These are phyloP conservation scores for Oryza glumipatula DNA, from an alignment of 176 grass and related monocot species.

Conservation along the genomic window DNA sequence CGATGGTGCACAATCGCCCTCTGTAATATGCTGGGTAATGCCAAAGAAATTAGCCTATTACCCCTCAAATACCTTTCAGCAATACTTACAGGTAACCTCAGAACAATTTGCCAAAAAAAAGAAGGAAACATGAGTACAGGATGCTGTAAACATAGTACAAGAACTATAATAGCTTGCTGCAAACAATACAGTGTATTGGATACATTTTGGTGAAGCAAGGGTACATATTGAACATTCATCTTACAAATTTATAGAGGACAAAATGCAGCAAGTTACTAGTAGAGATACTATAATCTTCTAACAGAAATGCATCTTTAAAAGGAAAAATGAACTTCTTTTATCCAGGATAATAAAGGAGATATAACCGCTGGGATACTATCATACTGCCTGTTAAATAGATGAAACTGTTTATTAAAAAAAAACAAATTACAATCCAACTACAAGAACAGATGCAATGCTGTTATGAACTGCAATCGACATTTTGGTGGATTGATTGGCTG, in stretches of 20 bases:
- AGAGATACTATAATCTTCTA: not conserved
- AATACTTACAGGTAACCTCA: not conserved
- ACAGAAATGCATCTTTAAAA: slow-evolving; percentile 1
- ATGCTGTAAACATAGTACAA: not conserved
- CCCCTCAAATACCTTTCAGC: not conserved
- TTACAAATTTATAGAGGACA: not conserved
- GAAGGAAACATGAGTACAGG: not conserved
- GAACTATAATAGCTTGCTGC: not conserved
- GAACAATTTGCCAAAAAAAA: slow-evolving; percentile 23
- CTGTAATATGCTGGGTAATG: not conserved
- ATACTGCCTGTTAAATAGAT: not conserved
- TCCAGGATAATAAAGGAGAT: slow-evolving; percentile 6
- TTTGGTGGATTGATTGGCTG: not conserved
- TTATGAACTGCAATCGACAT: not conserved
- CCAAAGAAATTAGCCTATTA: not conserved
- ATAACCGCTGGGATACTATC: not conserved
- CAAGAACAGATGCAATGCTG: not conserved
- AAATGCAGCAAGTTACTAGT: not conserved
- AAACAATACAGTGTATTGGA: not conserved
- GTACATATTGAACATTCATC: not conserved
- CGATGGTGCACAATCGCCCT: not conserved
- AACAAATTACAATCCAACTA: not conserved
- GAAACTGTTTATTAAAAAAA: not conserved
- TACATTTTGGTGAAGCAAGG: slow-evolving; percentile 14
- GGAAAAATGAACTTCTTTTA: not conserved